Percentiles rank a stretch among this genome's conserved stretches.
Conservation (phyloP, 495 filamentous ascomycete species). For the Oidiodendron maius region DNA sequence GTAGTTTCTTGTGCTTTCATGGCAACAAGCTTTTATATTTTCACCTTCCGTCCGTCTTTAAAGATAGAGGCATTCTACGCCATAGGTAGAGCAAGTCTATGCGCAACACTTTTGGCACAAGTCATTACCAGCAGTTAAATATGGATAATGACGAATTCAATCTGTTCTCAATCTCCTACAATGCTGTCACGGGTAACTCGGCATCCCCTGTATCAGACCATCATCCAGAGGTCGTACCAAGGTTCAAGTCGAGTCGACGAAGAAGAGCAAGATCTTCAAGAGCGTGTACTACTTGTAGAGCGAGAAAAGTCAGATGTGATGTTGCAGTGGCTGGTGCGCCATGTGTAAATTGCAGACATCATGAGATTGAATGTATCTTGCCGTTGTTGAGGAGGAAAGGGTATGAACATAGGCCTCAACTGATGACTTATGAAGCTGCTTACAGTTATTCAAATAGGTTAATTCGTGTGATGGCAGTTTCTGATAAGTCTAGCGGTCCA, state of each 20-base stretch:
- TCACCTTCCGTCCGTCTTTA: too few relatives aligned
- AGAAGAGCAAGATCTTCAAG: neutral
- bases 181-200: neutral
- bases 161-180: neutral
- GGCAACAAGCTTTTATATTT: too few relatives aligned
- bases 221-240: neutral
- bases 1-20: too few relatives aligned
- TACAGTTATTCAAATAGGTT: conserved; percentile 1
- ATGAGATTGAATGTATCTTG: conserved; percentile 80
- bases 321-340: conserved; percentile 79
- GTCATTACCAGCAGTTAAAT: too few relatives aligned
- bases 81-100: too few relatives aligned
- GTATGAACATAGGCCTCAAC: too few relatives aligned
- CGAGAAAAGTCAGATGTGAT: conserved; percentile 85
- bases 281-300: conserved; percentile 53
- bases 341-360: conserved; percentile 81
- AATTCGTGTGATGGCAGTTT: neutral
- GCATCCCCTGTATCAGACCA: neutral
- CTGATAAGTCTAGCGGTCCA: neutral
- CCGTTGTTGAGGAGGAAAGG: conserved; percentile 85
- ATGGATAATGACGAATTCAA: neutral
- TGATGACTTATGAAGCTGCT: too few relatives aligned
- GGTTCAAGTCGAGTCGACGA: neutral
- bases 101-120: too few relatives aligned
- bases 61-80: too few relatives aligned